Evolutionary conservation across 805 yeast genomes (phyloP), one percentile per base, ranked within the genome.

Genomic region (Hanseniaspora clermontiae): DNA sequence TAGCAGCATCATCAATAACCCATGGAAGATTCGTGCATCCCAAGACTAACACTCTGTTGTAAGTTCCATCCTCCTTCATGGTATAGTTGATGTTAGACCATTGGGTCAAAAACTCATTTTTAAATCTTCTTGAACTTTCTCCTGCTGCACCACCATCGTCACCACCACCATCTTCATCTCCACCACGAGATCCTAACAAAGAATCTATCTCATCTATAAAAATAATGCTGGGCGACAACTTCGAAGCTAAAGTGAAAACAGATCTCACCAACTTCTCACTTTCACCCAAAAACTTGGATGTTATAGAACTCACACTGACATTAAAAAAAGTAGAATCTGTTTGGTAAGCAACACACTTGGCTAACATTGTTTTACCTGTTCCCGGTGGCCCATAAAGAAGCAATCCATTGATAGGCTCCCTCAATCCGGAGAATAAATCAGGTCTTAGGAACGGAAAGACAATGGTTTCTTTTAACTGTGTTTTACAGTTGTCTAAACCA

Each of bases 361-460:
- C 97, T 61, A 91, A 77, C 97, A 91, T 90, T 0, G 97, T 90
- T 66, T 93, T 91, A 57, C 97, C 97, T 0, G 97, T 91, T n/a
- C 98, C 98, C 0, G 97, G 97, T 2, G 98, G 97, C 0, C 98
- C 98, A 72, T 89, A 91, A 43, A 91, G 70, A 20, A 91, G 74
- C 95, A 93, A 88, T n/a, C 97, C 97, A 58, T 95, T 73, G 0
- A 95, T 90, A 0, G 97, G 97, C 70, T 90, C 97, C 62, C 97
- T 75, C 54, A 91, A 72, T 0, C 97, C 97, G 58, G 80, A 78
- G 66, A 91, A 93, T 57, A 91, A 74, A 69, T 91, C 97, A 0
- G 97, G 98, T 52, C 97, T 76, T 61, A 93, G 70, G 65, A 91
- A 90, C 27, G 98, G 98, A 67, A 90, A 91, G 14, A 91, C 97